Conservation (phyloP, 2,329 filamentous ascomycete species). For the Microdochium nivale region DNA sequence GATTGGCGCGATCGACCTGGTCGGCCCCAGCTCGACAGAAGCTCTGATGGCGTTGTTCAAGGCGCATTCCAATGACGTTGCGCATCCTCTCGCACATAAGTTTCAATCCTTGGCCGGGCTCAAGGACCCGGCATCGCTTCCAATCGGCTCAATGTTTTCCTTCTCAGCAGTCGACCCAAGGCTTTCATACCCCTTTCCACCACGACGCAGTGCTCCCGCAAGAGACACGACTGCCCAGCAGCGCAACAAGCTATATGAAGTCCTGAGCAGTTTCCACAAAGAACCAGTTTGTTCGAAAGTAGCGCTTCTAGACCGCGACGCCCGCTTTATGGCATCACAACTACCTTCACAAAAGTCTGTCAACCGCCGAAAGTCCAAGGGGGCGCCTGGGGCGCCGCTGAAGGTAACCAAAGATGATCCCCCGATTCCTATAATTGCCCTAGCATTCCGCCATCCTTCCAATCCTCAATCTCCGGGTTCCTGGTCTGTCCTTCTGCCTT, state of each 20-base stretch:
- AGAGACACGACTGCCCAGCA: constrained; percentile 20
- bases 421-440: constrained; percentile 66
- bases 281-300: constrained; percentile 24
- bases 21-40: constrained; percentile 68
- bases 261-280: constrained; percentile 53
- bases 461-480: constrained; percentile 50
- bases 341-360: constrained; percentile 72
- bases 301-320: constrained; percentile 58
- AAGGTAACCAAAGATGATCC: constrained; percentile 54
- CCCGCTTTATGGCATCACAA: constrained; percentile 55
- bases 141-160: constrained; percentile 58
- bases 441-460: constrained; percentile 45
- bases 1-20: constrained; percentile 49
- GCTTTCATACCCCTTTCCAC: constrained; percentile 54
- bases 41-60: constrained; percentile 62
- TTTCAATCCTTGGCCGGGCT: constrained; percentile 48
- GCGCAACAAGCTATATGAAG: constrained; percentile 31
- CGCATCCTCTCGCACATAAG: constrained; percentile 29
- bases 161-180: constrained; percentile 76
- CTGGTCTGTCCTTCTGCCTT: constrained; percentile 82
- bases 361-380: constrained; percentile 63
- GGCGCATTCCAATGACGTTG: constrained; percentile 25
- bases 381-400: constrained; percentile 54
- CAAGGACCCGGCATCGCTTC: constrained; percentile 61
- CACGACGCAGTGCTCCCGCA: neutral